These are phyloP conservation scores for Thelonectria olida DNA, from an alignment of 2,329 filamentous ascomycete species.

Conservation along the genomic window DNA sequence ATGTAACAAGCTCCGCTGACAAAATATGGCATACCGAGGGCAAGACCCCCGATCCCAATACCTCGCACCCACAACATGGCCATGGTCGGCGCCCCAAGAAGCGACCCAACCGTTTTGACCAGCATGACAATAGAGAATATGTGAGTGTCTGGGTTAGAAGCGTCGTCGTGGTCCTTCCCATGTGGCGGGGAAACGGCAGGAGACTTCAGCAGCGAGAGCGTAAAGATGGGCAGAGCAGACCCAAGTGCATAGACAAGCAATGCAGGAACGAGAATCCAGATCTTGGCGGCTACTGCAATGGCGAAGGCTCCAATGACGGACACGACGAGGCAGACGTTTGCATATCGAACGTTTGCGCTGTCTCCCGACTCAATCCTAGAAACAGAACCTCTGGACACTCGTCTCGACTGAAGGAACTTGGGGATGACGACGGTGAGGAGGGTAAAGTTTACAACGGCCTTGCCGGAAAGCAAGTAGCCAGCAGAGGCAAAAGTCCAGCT, in stretches of 20 bases:
- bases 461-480: slow-evolving; percentile 58
- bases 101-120: slow-evolving; percentile 57
- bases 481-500: slow-evolving; percentile 56
- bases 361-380: slow-evolving; percentile 15
- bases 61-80: slow-evolving; percentile 57
- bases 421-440: slow-evolving; percentile 55
- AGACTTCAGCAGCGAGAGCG: slow-evolving; percentile 57
- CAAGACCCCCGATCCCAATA: slow-evolving; percentile 47
- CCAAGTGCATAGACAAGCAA: slow-evolving; percentile 58
- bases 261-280: slow-evolving; percentile 53
- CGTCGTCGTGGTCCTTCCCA: not conserved
- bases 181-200: slow-evolving; percentile 43
- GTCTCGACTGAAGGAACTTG: slow-evolving; percentile 41
- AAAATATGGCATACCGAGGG: slow-evolving; percentile 39
- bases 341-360: slow-evolving; percentile 29
- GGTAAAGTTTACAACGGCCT: slow-evolving; percentile 58
- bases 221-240: slow-evolving; percentile 60
- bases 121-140: slow-evolving; percentile 63
- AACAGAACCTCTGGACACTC: not conserved
- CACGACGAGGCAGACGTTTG: slow-evolving; percentile 29
- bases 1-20: slow-evolving; percentile 34
- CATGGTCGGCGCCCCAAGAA: slow-evolving; percentile 59
- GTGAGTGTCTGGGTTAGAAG: slow-evolving; percentile 47
- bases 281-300: slow-evolving; percentile 50
- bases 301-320: slow-evolving; percentile 51